Evolutionary conservation across 2,329 filamentous ascomycete genomes (phyloP).

Genomic region (Neofusicoccum cordaticola): DNA sequence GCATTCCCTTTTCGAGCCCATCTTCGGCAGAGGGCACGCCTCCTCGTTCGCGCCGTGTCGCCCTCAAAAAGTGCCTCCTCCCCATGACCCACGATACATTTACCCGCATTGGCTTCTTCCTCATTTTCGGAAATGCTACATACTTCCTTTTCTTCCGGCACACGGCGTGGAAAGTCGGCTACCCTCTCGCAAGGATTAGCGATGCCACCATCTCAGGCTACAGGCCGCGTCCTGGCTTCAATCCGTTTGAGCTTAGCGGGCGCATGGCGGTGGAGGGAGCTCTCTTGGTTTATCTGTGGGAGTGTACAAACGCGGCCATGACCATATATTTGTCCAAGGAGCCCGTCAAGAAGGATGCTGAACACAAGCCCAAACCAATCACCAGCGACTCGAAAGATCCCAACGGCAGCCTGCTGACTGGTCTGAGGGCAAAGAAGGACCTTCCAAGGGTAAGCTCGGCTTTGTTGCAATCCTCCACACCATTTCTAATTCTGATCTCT

Average conservation of each 20-base stretch:
- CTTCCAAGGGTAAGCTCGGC: constrained; percentile 61
- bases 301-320: constrained; percentile 73
- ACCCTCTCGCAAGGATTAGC: constrained; percentile 37
- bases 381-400: constrained; percentile 85
- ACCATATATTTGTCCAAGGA: constrained; percentile 75
- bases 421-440: constrained; percentile 78
- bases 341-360: constrained; percentile 71
- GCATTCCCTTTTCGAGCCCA: constrained; percentile 38
- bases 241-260: constrained; percentile 3
- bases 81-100: constrained; percentile 34
- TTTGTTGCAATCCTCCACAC: background rate
- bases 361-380: constrained; percentile 57
- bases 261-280: constrained; percentile 53
- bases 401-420: constrained; percentile 83
- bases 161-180: constrained; percentile 50
- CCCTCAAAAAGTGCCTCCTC: constrained; percentile 4
- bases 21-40: background rate
- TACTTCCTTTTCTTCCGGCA: constrained; percentile 33
- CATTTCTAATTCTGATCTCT: constrained; percentile 19
- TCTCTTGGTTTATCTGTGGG: constrained; percentile 71
- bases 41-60: background rate
- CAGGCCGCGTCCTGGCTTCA: constrained; percentile 8
- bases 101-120: constrained; percentile 61
- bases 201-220: background rate
- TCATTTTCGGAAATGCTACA: constrained; percentile 22